Base-by-base conservation (phyloP, 164 flowering plant species). In the Taxillus chinensis region DNA sequence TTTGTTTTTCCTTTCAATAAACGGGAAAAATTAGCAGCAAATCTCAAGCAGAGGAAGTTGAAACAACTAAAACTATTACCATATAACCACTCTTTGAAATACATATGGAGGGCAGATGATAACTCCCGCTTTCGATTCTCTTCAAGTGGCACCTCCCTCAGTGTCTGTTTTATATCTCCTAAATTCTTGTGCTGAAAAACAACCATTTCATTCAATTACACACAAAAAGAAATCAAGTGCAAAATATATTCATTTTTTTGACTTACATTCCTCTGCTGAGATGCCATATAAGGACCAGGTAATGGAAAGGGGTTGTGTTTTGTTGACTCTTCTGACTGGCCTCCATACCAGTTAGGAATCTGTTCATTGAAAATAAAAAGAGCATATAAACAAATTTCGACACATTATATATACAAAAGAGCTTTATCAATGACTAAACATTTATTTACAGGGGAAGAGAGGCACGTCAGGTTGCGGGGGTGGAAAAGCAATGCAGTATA, bases 71-170 rank as follows among this genome's bases (percentile, higher is more conserved):
- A 37, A 64, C 8, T 40, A 65, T 70, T 91, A 95, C 99, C 87
- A 69, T 89, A 87, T 64, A 95, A 73, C 99, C 99, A 95, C 62
- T 95, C 99, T 68, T 86, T 95, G 71, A 95, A 95, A 74, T 78
- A 79, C 10, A 80, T 73, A 69, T 95, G 99, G 60, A 95, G 78
- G 5, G 96, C 97, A 77, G 69, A 69, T 6, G 96, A 82, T 52
- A 95, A 63, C 73, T 95, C 99, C 37, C 88, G 79, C 69, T 91
- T 91, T 66, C 80, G 73, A 61, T 66, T 83, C 43, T 95, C 96
- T 68, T 89, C 97, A 64, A 95, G 89, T 16, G 83, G 89, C 16
- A 80, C 69, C 66, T 89, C 96, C 77, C 75, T 81, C 76, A 95
- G 64, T 57, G 81, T 68, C 70, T 89, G 82, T 77, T 86, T 95